Evolutionary conservation across 2,329 filamentous ascomycete species (phyloP).

Genomic region (Cordyceps militaris): DNA sequence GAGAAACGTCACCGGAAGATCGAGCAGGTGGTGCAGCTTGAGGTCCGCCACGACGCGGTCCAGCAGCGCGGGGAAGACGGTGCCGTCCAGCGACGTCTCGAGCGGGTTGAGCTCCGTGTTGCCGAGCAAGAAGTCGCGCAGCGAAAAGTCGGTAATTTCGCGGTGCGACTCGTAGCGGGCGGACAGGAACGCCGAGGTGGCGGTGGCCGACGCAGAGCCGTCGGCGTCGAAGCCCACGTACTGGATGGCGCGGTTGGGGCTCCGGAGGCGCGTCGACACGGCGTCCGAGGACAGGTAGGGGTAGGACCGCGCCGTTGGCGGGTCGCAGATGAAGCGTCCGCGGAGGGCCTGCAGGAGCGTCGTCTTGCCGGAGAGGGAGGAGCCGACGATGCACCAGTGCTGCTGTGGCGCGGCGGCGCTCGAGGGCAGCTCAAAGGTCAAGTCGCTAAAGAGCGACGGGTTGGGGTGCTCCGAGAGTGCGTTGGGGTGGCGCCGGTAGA

Average conservation of each 20-base stretch:
- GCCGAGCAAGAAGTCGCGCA: conserved; percentile 73
- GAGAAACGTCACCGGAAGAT: conserved; percentile 79
- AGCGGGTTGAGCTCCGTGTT: conserved; percentile 77
- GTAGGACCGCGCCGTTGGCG: conserved; percentile 67
- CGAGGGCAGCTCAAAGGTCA: conserved; percentile 65
- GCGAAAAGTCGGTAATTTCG: conserved; percentile 81
- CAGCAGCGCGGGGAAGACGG: conserved; percentile 45
- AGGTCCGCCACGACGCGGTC: conserved; percentile 62
- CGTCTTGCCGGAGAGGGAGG: conserved; percentile 72
- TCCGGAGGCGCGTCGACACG: conserved; percentile 48
- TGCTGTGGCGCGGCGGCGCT: conserved; percentile 37
- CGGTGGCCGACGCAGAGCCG: conserved; percentile 41
- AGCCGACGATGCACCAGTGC: conserved; percentile 80
- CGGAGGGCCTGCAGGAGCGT: conserved; percentile 73
- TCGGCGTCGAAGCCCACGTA: conserved; percentile 89
- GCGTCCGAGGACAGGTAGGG: conserved; percentile 65
- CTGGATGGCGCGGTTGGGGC: conserved; percentile 62
- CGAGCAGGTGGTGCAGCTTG: conserved; percentile 58
- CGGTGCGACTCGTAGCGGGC: conserved; percentile 83
- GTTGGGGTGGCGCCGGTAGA: conserved; percentile 69
- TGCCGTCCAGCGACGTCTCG: conserved; percentile 29
- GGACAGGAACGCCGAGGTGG: conserved; percentile 71
- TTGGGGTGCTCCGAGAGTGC: conserved; percentile 47
- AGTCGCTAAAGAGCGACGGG: conserved; percentile 62
- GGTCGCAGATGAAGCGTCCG: conserved; percentile 68